phyloP scores from a whole-genome alignment of 208 protist genomes.

The Trypanosoma scelopori region DNA sequence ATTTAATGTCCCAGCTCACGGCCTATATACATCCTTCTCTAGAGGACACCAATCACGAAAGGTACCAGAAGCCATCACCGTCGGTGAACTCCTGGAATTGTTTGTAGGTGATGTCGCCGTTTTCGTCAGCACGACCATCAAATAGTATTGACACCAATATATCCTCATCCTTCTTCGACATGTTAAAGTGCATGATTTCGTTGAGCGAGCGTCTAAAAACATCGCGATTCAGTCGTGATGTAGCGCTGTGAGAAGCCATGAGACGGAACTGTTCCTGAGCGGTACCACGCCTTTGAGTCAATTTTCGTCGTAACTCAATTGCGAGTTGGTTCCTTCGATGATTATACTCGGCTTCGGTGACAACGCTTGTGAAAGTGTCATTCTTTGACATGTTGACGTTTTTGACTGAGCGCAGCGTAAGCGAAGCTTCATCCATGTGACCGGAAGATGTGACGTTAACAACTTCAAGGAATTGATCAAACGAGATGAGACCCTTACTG shows the following conservation, averaged over 20 bases:
- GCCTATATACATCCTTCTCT: constrained; percentile 9
- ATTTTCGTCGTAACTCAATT: constrained; percentile 69
- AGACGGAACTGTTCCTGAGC: constrained; percentile 83
- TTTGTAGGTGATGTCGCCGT: constrained; percentile 83
- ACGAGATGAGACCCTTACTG: constrained; percentile 67
- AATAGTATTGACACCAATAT: constrained; percentile 85
- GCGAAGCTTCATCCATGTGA: constrained; percentile 68
- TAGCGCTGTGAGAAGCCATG: constrained; percentile 67
- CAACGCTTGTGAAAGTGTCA: constrained; percentile 41
- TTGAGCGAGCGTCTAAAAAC: constrained; percentile 76
- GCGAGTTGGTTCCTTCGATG: constrained; percentile 55
- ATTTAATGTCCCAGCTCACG: background rate
- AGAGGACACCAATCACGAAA: constrained; percentile 8
- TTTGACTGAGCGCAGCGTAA: constrained; percentile 58
- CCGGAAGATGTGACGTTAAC: constrained; percentile 58
- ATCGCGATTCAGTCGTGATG: constrained; percentile 65
- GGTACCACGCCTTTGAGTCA: constrained; percentile 76
- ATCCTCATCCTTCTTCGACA: constrained; percentile 70
- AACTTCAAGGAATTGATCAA: constrained; percentile 74
- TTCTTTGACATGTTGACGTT: constrained; percentile 67
- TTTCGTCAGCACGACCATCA: constrained; percentile 71
- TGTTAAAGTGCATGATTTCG: constrained; percentile 82
- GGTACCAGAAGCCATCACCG: constrained; percentile 19
- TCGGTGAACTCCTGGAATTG: constrained; percentile 89
- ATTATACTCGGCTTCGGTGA: constrained; percentile 32